Evolutionary conservation across 441 rosid species (phyloP), one percentile per base, ranked within the genome.

Genomic region (Metrosideros polymorpha): DNA sequence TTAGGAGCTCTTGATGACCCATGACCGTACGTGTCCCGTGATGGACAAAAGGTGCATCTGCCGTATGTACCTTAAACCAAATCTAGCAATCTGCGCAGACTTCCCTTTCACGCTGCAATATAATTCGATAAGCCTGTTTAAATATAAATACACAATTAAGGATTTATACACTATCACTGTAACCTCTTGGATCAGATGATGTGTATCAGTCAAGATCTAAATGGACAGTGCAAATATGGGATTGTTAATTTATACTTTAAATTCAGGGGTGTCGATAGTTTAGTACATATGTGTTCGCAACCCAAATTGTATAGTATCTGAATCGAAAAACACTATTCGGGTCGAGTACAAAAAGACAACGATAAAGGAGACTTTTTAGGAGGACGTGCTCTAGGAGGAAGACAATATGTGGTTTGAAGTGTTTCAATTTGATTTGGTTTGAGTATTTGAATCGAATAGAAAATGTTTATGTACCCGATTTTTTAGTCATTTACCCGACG

Each of bases 11-110:
- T 63, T 30, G 25, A 32, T 2, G 25, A 63, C 13, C 3, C 29
- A 10, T 63, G 0, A 17, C 42, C 25, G 9, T 18, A 4, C 5
- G 7, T 32, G 14, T 66, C 27, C 0, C 0, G 1, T 19, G 24
- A 18, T 18, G 27, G 12, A 66, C n/a, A 35, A 35, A 35, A 9
- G 43, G 7, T 35, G 45, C 47, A 66, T 35, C 43, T 19, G 12
- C 7, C 45, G 27, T 35, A 19, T 5, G 12, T 9, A 22, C 27
- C 45, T 35, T 19, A 4, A 18, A 35, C 45, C 19, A 35, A 35
- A 35, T 66, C 14, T 35, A 19, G 15, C 47, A 66, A 5, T 22
- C 8, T 35, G 15, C 4, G 0, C 5, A 22, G 79, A 19, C 15
- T 35, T 35, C 2, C 77, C n/a, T 35, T 66, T 19, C n/a, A 5